Evolutionary conservation across 2,329 filamentous ascomycete species (phyloP), one percentile per base, ranked within the genome.

Genomic region (Beauveria asiatica): DNA sequence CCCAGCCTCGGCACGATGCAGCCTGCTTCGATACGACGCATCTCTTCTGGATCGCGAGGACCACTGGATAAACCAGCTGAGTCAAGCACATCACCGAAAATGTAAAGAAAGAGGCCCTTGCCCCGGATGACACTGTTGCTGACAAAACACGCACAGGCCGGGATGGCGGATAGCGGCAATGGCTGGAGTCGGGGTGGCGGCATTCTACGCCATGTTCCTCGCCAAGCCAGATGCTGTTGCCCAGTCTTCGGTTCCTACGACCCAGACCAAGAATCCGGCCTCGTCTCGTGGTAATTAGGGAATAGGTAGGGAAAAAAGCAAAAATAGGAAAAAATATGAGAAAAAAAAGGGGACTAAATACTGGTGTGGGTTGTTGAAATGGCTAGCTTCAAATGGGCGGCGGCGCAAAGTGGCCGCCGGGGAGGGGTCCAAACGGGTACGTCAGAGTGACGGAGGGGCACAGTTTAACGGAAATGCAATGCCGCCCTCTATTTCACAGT

Each of bases 101-200:
- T 50, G 55, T 57, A 50, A 3, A 3, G 55, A 5, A 30, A 39
- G 2, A 9, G 16, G 7, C 19, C 5, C 8, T 3, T 13, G 0
- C 4, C 5, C 19, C 17, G 1, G 17, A 25, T 23, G 13, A 3
- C 19, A 3, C 16, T 13, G 17, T 51, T 23, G 11, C 53, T 56
- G 23, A 56, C 27, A 23, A 6, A 23, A 6, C 5, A 27, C 6
- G 1, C 10, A 1, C n/a, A 57, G 55, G 23, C 55, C 55, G 1
- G 55, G 45, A n/a, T 57, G 55, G 55, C 55, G 50, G 42, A 57
- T 57, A 57, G 55, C 19, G 4, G 55, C 45, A 5, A 25, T 49
- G 17, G 55, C 9, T 13, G 55, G 55, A 10, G 45, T 57, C 25
- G 55, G 11, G 9, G 55, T 57, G 3, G 55, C 55, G 5, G 55